Evolutionary conservation across 257 asterid species (phyloP).

Genomic region (Parsonsia alboflavescens): DNA sequence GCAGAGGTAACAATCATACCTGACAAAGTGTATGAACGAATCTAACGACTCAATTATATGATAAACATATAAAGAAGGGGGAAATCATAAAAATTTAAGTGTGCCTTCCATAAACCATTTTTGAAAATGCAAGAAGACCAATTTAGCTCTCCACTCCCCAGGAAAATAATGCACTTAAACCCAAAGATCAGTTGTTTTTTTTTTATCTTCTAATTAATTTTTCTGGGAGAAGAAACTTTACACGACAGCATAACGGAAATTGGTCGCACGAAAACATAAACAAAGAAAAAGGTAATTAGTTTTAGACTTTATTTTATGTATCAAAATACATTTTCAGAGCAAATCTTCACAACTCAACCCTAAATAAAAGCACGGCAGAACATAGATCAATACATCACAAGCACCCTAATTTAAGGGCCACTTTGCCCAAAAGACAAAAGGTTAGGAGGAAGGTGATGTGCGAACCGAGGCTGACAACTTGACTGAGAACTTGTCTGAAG

Average conservation of each 20-base stretch:
- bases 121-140: background rate
- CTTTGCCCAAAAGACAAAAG: background rate
- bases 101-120: background rate
- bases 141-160: background rate
- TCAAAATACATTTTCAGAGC: background rate
- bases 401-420: slow-evolving; percentile 5
- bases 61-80: background rate
- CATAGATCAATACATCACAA: background rate
- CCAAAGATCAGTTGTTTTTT: background rate
- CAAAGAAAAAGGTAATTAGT: too few species aligned
- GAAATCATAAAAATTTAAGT: background rate
- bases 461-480: slow-evolving; percentile 74
- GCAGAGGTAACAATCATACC: slow-evolving; percentile 99
- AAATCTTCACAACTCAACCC: background rate
- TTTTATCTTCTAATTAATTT: too few species aligned
- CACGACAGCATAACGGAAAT: background rate
- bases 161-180: background rate
- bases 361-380: background rate
- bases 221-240: background rate
- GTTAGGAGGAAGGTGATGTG: background rate
- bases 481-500: slow-evolving; percentile 77
- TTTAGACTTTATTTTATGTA: background rate
- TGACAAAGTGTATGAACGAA: slow-evolving; percentile 26
- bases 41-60: background rate
- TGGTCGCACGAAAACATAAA: background rate